Conservation (phyloP, 2,329 filamentous ascomycete genomes). For the Pseudopithomyces maydicus region DNA sequence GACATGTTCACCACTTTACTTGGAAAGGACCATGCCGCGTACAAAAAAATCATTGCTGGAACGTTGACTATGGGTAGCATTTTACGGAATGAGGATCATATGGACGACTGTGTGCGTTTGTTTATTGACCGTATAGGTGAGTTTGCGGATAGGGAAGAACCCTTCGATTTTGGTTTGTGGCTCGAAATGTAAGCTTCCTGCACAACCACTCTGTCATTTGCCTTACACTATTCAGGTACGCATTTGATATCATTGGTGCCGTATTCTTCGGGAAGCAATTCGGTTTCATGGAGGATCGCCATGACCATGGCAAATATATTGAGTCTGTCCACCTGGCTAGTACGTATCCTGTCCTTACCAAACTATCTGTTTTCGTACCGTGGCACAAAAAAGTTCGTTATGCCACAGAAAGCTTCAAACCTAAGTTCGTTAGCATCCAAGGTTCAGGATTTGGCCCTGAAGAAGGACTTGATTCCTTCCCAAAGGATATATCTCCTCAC, state of each 20-base stretch:
- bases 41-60: conserved; percentile 15
- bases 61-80: conserved; percentile 18
- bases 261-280: conserved; percentile 22
- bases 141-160: conserved; percentile 14
- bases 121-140: conserved; percentile 21
- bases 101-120: conserved; percentile 15
- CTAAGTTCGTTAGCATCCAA: too few relatives aligned
- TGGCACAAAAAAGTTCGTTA: too few relatives aligned
- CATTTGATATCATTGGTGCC: conserved; percentile 24
- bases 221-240: conserved; percentile 16
- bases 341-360: not conserved
- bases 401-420: too few relatives aligned
- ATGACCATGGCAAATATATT: conserved; percentile 22
- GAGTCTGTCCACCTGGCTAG: conserved; percentile 36
- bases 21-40: conserved; percentile 17
- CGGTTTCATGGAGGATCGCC: conserved; percentile 21
- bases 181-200: conserved; percentile 33
- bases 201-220: not conserved
- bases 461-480: too few relatives aligned
- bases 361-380: conserved; percentile 8
- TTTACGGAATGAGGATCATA: conserved; percentile 19
- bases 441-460: too few relatives aligned
- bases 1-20: conserved; percentile 19
- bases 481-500: too few relatives aligned
- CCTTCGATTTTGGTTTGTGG: conserved; percentile 23